Percentiles rank a stretch among this genome's conserved stretches.
Evolutionary conservation across 2,329 filamentous ascomycete genomes (phyloP).

Genomic region (Cladobotryum mycophilum): DNA sequence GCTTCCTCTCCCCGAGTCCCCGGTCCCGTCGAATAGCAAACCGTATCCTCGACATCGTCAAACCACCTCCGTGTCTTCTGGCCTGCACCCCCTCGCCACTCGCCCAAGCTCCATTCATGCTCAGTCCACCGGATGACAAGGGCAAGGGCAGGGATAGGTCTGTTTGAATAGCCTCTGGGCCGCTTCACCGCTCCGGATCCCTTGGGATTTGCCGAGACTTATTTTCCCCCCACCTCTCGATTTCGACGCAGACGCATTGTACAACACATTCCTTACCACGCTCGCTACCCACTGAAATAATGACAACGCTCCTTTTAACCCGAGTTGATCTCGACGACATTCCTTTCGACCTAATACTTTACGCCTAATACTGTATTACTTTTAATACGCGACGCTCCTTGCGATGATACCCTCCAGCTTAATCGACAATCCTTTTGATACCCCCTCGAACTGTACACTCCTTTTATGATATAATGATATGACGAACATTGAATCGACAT

Average conservation of each 20-base stretch:
- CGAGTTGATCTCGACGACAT: slow-evolving; percentile 27
- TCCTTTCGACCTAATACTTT: slow-evolving; percentile 20
- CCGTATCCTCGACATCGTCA: slow-evolving; percentile 34
- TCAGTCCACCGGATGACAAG: slow-evolving; percentile 17
- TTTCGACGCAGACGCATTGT: slow-evolving; percentile 29
- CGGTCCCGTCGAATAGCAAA: slow-evolving; percentile 28
- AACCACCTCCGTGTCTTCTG: slow-evolving; percentile 29
- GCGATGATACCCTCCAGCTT: slow-evolving; percentile 20
- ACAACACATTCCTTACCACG: slow-evolving; percentile 30
- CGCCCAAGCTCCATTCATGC: slow-evolving; percentile 25
- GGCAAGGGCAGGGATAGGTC: slow-evolving; percentile 30
- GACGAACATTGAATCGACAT: slow-evolving; percentile 29
- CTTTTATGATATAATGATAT: slow-evolving; percentile 19
- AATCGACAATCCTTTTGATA: slow-evolving; percentile 24
- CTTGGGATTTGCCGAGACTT: slow-evolving; percentile 9
- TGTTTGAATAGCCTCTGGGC: slow-evolving; percentile 22
- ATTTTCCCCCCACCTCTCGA: slow-evolving; percentile 15
- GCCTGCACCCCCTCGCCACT: slow-evolving; percentile 31
- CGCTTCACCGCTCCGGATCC: slow-evolving; percentile 7
- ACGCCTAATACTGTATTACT: slow-evolving; percentile 24
- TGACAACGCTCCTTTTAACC: slow-evolving; percentile 20
- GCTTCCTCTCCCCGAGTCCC: slow-evolving; percentile 42
- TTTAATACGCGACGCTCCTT: slow-evolving; percentile 27
- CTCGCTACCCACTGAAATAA: slow-evolving; percentile 23
- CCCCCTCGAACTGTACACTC: slow-evolving; percentile 29